These are phyloP conservation scores for Neospora caninum DNA, from an alignment of 169 alveolate genomes.

Conservation along the genomic window DNA sequence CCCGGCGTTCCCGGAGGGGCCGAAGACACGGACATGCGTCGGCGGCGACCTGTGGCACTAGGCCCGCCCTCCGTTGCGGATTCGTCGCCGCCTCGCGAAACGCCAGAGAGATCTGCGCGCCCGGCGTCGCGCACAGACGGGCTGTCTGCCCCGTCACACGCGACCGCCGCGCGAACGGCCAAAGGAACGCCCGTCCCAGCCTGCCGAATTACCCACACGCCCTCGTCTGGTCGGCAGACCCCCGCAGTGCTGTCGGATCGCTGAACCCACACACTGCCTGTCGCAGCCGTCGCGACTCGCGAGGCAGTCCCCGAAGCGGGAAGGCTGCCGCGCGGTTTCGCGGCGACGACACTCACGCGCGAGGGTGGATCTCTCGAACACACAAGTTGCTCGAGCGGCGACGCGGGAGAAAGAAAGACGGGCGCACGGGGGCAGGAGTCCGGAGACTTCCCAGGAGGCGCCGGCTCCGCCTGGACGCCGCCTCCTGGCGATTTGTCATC, in stretches of 20 bases:
- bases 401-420: neutral
- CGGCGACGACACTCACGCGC: neutral
- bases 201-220: neutral
- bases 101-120: no score
- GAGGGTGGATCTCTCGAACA: slow-evolving; percentile 30
- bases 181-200: neutral
- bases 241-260: neutral
- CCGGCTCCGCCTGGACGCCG: neutral
- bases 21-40: neutral
- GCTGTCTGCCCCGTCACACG: neutral
- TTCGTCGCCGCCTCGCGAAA: no score
- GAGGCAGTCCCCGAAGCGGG: neutral
- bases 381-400: neutral
- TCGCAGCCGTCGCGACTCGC: neutral
- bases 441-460: neutral
- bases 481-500: neutral
- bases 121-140: no score
- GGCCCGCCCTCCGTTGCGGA: no score
- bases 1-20: neutral
- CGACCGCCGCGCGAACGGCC: slow-evolving; percentile 24
- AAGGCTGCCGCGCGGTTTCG: neutral
- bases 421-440: neutral
- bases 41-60: no score
- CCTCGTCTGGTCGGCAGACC: neutral
- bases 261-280: neutral